Conservation (phyloP, 2,329 filamentous ascomycete species). For the Xylaria digitata region DNA sequence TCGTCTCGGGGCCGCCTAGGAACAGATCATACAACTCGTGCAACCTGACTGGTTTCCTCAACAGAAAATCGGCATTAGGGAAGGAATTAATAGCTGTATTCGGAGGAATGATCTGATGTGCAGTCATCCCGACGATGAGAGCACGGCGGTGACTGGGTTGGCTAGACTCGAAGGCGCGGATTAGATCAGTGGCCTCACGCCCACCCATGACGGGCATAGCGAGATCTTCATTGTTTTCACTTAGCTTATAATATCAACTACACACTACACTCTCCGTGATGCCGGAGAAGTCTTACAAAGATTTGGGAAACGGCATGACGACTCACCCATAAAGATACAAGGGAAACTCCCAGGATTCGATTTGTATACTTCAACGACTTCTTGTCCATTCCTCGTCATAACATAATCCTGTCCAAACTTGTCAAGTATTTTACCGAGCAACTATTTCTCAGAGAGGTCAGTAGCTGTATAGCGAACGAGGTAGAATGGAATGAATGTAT, state of each 20-base stretch:
- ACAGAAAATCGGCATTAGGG: conserved; percentile 2
- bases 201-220: conserved; percentile 21
- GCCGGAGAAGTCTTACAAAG: not conserved
- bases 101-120: not conserved
- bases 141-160: conserved; percentile 7
- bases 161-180: conserved; percentile 21
- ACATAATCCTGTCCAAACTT: conserved; percentile 22
- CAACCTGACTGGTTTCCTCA: conserved; percentile 1
- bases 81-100: not conserved
- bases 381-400: conserved; percentile 12
- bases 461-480: not conserved
- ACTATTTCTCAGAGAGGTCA: conserved; percentile 4
- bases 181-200: conserved; percentile 1
- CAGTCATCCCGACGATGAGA: conserved; percentile 18
- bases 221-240: conserved; percentile 9
- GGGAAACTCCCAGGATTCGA: conserved; percentile 22
- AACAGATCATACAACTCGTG: conserved; percentile 18
- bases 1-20: conserved; percentile 18
- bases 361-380: conserved; percentile 17
- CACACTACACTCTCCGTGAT: not conserved
- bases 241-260: not conserved
- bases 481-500: not conserved
- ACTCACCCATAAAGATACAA: conserved; percentile 26
- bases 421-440: conserved; percentile 1
- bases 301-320: not conserved